Evolutionary conservation across 164 flowering plant genomes (phyloP).

Genomic region (Vitis labrusca): DNA sequence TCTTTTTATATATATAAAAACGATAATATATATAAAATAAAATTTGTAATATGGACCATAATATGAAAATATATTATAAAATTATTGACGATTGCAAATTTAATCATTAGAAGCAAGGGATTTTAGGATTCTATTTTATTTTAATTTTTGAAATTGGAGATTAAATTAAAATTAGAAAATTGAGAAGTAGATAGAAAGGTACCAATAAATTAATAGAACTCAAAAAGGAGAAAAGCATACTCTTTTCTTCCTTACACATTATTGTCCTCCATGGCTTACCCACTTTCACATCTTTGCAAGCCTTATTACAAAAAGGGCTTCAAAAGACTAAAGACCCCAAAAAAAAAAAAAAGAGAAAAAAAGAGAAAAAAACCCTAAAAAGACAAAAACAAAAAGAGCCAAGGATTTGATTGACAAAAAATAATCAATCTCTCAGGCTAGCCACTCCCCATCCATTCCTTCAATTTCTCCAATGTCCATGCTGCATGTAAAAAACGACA

Average conservation of each 20-base stretch:
- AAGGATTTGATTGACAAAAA: conserved; percentile 28
- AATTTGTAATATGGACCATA: too few species aligned
- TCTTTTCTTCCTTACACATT: background rate
- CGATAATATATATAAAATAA: too few species aligned
- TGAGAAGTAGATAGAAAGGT: too few species aligned
- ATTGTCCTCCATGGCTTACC: background rate
- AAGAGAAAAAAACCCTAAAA: background rate
- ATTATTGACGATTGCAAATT: too few species aligned
- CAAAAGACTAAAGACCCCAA: background rate
- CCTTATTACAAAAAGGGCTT: conserved; percentile 5
- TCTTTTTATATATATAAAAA: too few species aligned
- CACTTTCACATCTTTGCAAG: conserved; percentile 6
- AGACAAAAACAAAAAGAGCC: background rate
- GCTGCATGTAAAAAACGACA: conserved; percentile 44
- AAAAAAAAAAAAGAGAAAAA: background rate
- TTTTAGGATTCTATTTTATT: too few species aligned
- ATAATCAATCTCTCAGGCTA: conserved; percentile 44
- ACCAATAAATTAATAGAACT: too few species aligned
- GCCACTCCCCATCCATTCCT: conserved; percentile 85
- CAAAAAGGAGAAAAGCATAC: background rate
- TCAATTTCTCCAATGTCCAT: conserved; percentile 87
- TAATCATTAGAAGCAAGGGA: too few species aligned
- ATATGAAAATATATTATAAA: too few species aligned
- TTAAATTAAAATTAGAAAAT: too few species aligned
- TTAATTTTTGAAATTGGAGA: too few species aligned